Conservation (phyloP, 345 rosid genomes). For the Camelina sativa region DNA sequence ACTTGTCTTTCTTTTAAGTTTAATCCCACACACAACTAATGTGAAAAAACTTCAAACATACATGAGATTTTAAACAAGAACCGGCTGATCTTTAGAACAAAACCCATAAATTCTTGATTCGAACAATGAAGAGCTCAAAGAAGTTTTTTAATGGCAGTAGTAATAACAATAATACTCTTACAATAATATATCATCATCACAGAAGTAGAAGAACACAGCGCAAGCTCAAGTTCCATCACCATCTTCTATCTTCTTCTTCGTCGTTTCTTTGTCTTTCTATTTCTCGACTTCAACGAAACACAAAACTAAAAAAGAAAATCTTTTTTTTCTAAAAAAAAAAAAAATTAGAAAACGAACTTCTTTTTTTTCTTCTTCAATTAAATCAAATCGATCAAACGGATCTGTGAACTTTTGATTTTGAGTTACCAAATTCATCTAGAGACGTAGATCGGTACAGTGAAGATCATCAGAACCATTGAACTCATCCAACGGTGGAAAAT, state of each 20-base stretch:
- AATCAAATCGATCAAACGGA: conserved; percentile 23
- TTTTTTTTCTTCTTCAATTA: background rate
- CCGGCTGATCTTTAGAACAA: background rate
- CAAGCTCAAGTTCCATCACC: conserved; percentile 27
- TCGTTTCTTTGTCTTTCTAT: conserved; percentile 29
- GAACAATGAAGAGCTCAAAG: background rate
- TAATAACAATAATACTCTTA: conserved; percentile 38
- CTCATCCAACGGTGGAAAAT: conserved; percentile 73
- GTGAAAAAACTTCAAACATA: background rate
- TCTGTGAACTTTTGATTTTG: background rate
- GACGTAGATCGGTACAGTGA: conserved; percentile 77
- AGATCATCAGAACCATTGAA: conserved; percentile 61
- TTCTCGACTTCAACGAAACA: conserved; percentile 44
- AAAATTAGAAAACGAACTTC: background rate
- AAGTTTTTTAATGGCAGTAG: background rate
- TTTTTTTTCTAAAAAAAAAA: background rate
- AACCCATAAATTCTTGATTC: background rate
- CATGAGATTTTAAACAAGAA: conserved; percentile 3
- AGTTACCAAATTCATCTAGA: conserved; percentile 48
- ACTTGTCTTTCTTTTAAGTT: too few relatives aligned
- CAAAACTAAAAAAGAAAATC: background rate
- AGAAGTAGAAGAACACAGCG: conserved; percentile 38
- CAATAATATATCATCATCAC: conserved; percentile 35
- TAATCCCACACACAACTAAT: too few relatives aligned
- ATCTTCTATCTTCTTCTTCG: conserved; percentile 13